Base-by-base conservation (phyloP, 2,329 filamentous ascomycete genomes). In the Beauveria sp. region DNA sequence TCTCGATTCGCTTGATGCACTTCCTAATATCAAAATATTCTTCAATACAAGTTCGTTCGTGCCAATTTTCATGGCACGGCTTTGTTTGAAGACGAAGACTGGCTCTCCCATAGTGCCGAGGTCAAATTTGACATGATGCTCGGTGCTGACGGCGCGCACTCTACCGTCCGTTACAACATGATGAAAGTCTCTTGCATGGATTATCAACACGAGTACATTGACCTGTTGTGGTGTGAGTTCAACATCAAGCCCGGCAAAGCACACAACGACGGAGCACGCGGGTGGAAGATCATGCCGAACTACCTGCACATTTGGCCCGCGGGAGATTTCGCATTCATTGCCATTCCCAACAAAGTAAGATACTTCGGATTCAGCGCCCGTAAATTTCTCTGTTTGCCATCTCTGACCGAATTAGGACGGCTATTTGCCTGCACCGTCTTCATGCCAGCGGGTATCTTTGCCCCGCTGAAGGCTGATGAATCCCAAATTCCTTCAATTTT, bases 291-390 rank as follows among this genome's bases (percentile, higher is more conserved):
- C 67, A 95, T 91, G 0, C 91, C 92, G 1, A 90, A 97, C 69
- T 92, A 98, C 72, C 81, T 99, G 1, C 95, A 99, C 74, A 99
- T 99, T 72, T 99, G 95, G 95, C 95, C 95, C 0, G 92, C 90
- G 38, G 88, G 87, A 68, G 87, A 92, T 48, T 93, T 93, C 70
- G 98, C 99, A 95, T 99, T 99, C 76, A 99, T 99, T 70, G 95
- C 93, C 24, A 93, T 99, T 49, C 93, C 95, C 0, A 87, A 83
- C 66, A 77, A 82, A 62, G 83, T 85, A 72, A 66, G 8, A 20
- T 20, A 8, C 20, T 24, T 20, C 22, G 20, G 24, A 8, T 22
- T n/a, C 43, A 22, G n/a, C 20, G 9, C 43, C 20, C 43, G 38
- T 24, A 14, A 46, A 22, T 7, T n/a, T 46, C 43, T 31, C 28